Conservation (phyloP, 495 filamentous ascomycete genomes). For the Platismatia glauca region DNA sequence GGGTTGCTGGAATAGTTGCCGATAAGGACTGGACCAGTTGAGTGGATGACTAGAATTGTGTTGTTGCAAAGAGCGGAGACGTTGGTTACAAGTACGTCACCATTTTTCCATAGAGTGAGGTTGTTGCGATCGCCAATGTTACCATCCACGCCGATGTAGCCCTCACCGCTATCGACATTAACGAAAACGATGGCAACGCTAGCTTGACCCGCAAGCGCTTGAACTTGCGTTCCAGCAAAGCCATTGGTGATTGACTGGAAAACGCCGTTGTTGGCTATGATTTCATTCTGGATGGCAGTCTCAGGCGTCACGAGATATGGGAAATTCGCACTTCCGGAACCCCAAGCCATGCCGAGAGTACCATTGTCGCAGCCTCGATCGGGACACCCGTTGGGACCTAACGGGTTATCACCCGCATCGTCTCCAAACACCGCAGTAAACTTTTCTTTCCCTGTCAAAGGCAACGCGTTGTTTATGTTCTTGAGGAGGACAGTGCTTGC, state of each 20-base stretch:
- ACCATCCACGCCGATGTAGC: slow-evolving; percentile 71
- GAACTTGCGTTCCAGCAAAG: slow-evolving; percentile 53
- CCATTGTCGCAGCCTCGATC: slow-evolving; percentile 81
- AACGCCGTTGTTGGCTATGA: slow-evolving; percentile 44
- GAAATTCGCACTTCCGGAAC: slow-evolving; percentile 80
- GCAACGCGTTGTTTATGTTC: slow-evolving; percentile 64
- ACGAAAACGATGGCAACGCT: slow-evolving; percentile 78
- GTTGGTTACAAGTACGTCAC: slow-evolving; percentile 67
- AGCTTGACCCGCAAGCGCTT: slow-evolving; percentile 54
- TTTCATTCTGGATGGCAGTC: slow-evolving; percentile 70
- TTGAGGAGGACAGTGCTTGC: slow-evolving; percentile 83
- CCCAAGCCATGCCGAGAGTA: slow-evolving; percentile 92
- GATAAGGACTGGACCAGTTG: slow-evolving; percentile 69
- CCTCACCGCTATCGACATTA: slow-evolving; percentile 81
- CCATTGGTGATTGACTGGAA: slow-evolving; percentile 73
- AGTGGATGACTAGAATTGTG: slow-evolving; percentile 89
- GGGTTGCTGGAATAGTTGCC: slow-evolving; percentile 68
- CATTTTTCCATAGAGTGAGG: slow-evolving; percentile 78
- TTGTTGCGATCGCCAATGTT: slow-evolving; percentile 91
- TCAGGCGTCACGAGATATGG: slow-evolving; percentile 87
- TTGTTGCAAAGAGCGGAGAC: slow-evolving; percentile 74
- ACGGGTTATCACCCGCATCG: slow-evolving; percentile 68
- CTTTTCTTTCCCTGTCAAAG: slow-evolving; percentile 63
- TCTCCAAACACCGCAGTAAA: slow-evolving; percentile 77
- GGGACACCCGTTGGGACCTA: slow-evolving; percentile 75